Evolutionary conservation across 2,329 filamentous ascomycete genomes (phyloP).

Genomic region (Bipolaris cookei): DNA sequence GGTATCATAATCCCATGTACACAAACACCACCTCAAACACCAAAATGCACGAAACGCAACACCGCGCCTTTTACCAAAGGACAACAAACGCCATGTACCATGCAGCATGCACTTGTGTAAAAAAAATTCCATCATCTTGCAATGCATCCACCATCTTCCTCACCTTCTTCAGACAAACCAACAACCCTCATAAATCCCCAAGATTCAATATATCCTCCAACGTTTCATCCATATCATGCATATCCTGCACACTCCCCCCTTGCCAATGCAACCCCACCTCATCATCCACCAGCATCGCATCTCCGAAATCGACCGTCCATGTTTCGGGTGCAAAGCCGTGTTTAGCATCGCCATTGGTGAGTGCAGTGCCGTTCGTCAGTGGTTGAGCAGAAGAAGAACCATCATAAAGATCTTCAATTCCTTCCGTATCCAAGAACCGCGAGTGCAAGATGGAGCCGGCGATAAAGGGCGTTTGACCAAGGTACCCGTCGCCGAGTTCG

Average conservation of each 20-base stretch:
- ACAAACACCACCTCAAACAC: conserved; percentile 5
- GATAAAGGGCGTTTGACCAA: conserved; percentile 79
- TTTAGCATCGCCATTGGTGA: conserved; percentile 17
- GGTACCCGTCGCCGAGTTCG: conserved; percentile 74
- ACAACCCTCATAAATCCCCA: conserved; percentile 23
- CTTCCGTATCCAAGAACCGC: conserved; percentile 67
- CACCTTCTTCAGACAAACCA: neutral
- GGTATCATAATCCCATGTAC: conserved; percentile 28
- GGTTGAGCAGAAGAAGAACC: conserved; percentile 4
- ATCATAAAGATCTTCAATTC: conserved; percentile 36
- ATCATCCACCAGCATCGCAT: conserved; percentile 36
- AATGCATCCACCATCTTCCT: neutral
- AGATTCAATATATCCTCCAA: conserved; percentile 50
- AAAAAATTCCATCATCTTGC: too few species aligned
- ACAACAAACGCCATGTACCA: neutral
- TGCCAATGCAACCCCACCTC: conserved; percentile 47
- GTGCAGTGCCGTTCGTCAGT: conserved; percentile 11
- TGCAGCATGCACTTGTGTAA: too few species aligned
- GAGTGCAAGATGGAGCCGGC: conserved; percentile 70
- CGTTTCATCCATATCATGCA: conserved; percentile 39
- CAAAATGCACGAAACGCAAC: conserved; percentile 15
- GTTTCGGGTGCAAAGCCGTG: conserved; percentile 11
- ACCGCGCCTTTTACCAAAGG: neutral
- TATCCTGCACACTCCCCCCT: conserved; percentile 45
- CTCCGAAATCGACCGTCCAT: conserved; percentile 36